A percentile compares a stretch with the other conserved stretches of the same genome.
Conservation (phyloP, 139 green algal species). For the Ostreobium quekettii region DNA sequence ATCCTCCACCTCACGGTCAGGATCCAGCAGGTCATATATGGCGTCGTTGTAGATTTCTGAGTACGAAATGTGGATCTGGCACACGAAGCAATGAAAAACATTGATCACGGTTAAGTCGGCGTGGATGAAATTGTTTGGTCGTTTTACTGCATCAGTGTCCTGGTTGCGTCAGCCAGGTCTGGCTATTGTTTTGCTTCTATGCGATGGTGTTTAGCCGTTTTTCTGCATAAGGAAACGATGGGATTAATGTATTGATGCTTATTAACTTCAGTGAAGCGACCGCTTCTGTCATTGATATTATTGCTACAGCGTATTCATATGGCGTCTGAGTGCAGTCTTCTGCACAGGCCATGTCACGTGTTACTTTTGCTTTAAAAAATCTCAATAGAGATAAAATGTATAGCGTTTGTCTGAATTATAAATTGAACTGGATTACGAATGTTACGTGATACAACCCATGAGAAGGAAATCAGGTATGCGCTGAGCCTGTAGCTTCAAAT, state of each 20-base stretch:
- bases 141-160: not conserved
- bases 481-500: too few species aligned
- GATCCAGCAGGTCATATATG: conserved; percentile 79
- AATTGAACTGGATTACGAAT: too few species aligned
- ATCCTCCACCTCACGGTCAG: conserved; percentile 49
- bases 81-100: not conserved
- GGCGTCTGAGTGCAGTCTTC: too few species aligned
- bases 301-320: too few species aligned
- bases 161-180: not conserved
- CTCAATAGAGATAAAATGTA: too few species aligned
- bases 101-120: conserved; percentile 2
- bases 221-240: not conserved
- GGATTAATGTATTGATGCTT: not conserved
- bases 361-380: too few species aligned
- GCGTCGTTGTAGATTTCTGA: conserved; percentile 86
- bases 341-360: not conserved
- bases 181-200: not conserved
- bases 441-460: too few species aligned
- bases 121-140: not conserved
- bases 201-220: not conserved
- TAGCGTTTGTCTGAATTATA: too few species aligned
- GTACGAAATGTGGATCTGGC: conserved; percentile 74
- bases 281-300: too few species aligned
- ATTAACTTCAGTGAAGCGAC: too few species aligned
- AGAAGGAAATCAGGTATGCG: too few species aligned